Percentiles rank a stretch among this genome's conserved stretches.
phyloP scores from a whole-genome alignment of 371 early-diverging fungal genomes.

The Saksenaea oblongispora region DNA sequence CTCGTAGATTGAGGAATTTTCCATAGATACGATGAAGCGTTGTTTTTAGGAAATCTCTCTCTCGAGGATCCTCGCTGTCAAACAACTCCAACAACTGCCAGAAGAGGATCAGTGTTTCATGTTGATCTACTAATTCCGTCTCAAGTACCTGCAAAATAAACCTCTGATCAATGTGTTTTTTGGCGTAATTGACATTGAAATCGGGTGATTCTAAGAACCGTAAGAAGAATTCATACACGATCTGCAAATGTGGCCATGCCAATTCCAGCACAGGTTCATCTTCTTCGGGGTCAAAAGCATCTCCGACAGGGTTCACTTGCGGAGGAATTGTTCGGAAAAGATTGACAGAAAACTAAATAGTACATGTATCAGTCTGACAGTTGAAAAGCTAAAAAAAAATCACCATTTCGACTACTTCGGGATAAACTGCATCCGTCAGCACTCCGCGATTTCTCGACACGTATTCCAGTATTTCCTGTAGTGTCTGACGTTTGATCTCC shows the following conservation, averaged over 20 bases:
- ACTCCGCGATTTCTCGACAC: constrained; percentile 83
- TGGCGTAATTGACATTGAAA: constrained; percentile 92
- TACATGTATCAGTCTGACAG: background rate
- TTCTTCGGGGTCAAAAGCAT: constrained; percentile 96
- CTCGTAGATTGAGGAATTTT: constrained; percentile 91
- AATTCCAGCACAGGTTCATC: constrained; percentile 94
- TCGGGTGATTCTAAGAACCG: constrained; percentile 93
- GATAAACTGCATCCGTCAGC: constrained; percentile 85
- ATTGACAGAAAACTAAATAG: constrained; percentile 78
- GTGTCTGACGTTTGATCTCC: constrained; percentile 88
- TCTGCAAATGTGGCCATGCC: constrained; percentile 95
- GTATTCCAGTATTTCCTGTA: constrained; percentile 89
- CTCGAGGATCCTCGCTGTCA: constrained; percentile 95
- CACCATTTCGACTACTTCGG: constrained; percentile 90
- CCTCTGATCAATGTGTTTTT: constrained; percentile 90
- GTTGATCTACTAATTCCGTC: background rate
- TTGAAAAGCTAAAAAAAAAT: constrained; percentile 1
- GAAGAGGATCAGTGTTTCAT: background rate
- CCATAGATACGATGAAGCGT: constrained; percentile 96
- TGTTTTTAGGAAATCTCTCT: constrained; percentile 94
- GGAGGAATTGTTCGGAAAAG: constrained; percentile 94
- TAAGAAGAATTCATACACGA: constrained; percentile 94
- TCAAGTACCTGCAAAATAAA: constrained; percentile 79
- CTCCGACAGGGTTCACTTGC: constrained; percentile 91
- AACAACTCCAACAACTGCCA: constrained; percentile 85